Percentiles rank a stretch among this genome's conserved stretches.
Conservation (phyloP, 2,329 filamentous ascomycete species). For the Pezicula carpinea region DNA sequence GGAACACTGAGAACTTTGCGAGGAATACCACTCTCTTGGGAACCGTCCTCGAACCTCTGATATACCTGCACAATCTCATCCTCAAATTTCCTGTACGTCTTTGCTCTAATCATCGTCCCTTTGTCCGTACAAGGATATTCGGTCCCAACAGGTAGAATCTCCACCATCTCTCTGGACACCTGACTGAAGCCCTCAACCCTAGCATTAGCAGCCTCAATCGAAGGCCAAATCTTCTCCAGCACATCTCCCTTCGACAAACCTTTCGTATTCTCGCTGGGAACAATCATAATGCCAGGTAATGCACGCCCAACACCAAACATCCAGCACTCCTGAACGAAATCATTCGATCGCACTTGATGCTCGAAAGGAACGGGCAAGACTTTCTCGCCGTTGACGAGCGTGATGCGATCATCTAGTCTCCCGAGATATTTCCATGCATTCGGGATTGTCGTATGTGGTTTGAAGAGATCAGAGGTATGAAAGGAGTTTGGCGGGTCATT, state of each 20-base stretch:
- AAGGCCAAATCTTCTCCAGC: slow-evolving; percentile 43
- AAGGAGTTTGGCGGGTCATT: slow-evolving; percentile 40
- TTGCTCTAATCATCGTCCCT: slow-evolving; percentile 45
- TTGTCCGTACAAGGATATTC: slow-evolving; percentile 46
- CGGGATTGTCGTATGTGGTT: slow-evolving; percentile 35
- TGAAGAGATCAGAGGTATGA: slow-evolving; percentile 40
- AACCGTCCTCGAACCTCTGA: slow-evolving; percentile 21
- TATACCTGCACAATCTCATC: slow-evolving; percentile 37
- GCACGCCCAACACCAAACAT: slow-evolving; percentile 50
- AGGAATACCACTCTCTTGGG: slow-evolving; percentile 21
- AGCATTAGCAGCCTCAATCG: slow-evolving; percentile 45
- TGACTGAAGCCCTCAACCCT: slow-evolving; percentile 44
- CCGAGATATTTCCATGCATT: slow-evolving; percentile 41
- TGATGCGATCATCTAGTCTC: slow-evolving; percentile 41
- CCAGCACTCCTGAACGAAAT: slow-evolving; percentile 47
- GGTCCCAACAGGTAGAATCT: slow-evolving; percentile 37
- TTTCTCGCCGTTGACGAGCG: slow-evolving; percentile 43
- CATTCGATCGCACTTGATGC: slow-evolving; percentile 45
- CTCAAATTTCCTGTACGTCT: slow-evolving; percentile 39
- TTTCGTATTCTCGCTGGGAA: slow-evolving; percentile 39
- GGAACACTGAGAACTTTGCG: slow-evolving; percentile 5
- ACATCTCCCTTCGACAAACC: slow-evolving; percentile 37
- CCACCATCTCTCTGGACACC: slow-evolving; percentile 47
- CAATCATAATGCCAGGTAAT: slow-evolving; percentile 46
- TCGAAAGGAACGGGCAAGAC: slow-evolving; percentile 42